phyloP scores from a whole-genome alignment of 768 basidiomycete genomes.

The Trametes meyenii region DNA sequence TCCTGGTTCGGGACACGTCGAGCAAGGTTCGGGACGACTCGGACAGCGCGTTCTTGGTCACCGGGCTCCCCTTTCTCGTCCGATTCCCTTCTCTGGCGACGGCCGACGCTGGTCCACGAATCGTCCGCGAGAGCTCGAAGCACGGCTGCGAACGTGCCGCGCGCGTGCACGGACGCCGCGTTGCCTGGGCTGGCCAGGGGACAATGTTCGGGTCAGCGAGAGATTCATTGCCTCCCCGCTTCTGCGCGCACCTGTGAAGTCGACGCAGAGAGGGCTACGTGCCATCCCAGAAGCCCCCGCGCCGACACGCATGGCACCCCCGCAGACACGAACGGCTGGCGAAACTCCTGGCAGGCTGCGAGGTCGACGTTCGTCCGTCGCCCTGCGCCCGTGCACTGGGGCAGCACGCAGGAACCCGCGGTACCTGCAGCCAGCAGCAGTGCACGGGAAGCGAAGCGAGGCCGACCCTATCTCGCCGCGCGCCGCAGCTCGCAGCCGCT shows the following conservation, averaged over 20 bases:
- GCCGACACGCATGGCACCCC: background rate
- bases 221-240: background rate
- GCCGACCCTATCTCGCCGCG: no score
- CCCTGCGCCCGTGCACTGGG: no score
- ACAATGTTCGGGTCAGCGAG: background rate
- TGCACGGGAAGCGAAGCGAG: no score
- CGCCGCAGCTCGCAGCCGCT: no score
- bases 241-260: background rate
- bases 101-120: background rate
- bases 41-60: background rate
- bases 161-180: background rate
- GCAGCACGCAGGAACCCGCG: no score
- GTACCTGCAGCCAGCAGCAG: no score
- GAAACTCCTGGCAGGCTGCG: no score
- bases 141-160: background rate
- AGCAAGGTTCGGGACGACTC: conserved; percentile 1
- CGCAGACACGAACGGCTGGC: background rate
- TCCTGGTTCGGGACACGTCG: conserved; percentile 9
- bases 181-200: background rate
- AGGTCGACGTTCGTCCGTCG: no score
- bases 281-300: background rate
- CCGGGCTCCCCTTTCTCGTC: background rate
- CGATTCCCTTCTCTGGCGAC: background rate
- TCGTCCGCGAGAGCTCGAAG: background rate
- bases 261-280: background rate